Percentiles rank a stretch among this genome's conserved stretches.
phyloP scores from a whole-genome alignment of 352 stramenopile genomes.

The Phytophthora cryptogea region DNA sequence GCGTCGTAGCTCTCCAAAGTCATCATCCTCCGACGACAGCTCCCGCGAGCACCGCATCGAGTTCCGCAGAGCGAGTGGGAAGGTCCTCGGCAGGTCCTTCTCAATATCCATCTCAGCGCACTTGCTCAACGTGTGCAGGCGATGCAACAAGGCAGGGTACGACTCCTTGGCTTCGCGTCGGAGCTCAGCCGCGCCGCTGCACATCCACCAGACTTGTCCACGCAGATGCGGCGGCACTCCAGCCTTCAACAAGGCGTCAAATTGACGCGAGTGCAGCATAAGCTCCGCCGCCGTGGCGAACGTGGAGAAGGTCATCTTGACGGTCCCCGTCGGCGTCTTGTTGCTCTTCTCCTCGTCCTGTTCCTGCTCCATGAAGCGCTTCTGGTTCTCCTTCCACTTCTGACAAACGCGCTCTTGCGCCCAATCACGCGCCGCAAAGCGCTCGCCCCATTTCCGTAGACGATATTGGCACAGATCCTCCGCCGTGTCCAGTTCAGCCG shows the following conservation, averaged over 20 bases:
- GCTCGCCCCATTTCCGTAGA: constrained; percentile 60
- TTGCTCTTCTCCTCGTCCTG: constrained; percentile 12
- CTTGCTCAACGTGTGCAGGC: constrained; percentile 62
- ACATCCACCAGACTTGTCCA: constrained; percentile 84
- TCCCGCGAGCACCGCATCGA: constrained; percentile 35
- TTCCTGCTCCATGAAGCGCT: constrained; percentile 43
- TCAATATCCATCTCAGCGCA: constrained; percentile 85
- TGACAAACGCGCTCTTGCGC: constrained; percentile 56
- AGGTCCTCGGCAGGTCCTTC: constrained; percentile 88
- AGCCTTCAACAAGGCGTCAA: constrained; percentile 62
- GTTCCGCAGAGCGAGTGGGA: constrained; percentile 45
- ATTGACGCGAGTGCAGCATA: constrained; percentile 60
- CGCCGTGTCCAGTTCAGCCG: constrained; percentile 19
- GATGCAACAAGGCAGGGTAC: constrained; percentile 59
- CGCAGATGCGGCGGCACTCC: constrained; percentile 70
- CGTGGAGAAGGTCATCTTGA: constrained; percentile 58
- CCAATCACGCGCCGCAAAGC: constrained; percentile 63
- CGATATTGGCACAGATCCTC: constrained; percentile 38
- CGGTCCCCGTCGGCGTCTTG: constrained; percentile 33
- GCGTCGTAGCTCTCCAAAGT: constrained; percentile 68
- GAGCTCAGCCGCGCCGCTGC: constrained; percentile 68
- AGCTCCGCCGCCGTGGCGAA: constrained; percentile 57
- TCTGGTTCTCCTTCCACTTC: constrained; percentile 76
- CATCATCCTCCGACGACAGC: constrained; percentile 32
- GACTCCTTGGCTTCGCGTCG: constrained; percentile 43